Conservation (phyloP, 225 moss, liverwort and hornwort genomes). For the Anthoceros angustus region DNA sequence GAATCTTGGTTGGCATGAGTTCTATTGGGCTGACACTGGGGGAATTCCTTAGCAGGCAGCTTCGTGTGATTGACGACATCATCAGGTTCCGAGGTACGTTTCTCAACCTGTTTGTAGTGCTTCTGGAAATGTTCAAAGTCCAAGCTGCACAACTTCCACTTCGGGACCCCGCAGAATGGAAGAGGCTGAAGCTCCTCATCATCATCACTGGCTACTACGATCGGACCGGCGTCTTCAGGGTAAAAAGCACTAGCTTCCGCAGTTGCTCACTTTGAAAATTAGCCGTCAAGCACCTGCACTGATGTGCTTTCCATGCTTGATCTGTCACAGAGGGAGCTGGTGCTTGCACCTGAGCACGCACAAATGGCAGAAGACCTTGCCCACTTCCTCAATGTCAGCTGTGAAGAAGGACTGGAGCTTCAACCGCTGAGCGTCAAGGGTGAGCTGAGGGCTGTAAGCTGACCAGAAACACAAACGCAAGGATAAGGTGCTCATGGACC, state of each 20-base stretch:
- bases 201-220: constrained; percentile 21
- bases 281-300: neutral
- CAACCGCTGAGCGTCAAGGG: constrained; percentile 10
- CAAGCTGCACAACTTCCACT: neutral
- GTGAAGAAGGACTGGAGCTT: constrained; percentile 9
- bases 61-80: constrained; percentile 10
- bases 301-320: too few relatives aligned
- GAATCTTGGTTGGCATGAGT: constrained; percentile 12
- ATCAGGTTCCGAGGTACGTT: constrained; percentile 11
- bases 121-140: neutral
- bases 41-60: constrained; percentile 8
- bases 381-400: constrained; percentile 10
- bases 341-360: constrained; percentile 6
- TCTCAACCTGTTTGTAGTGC: neutral
- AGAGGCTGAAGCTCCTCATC: constrained; percentile 10
- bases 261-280: neutral
- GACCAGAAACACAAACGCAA: neutral
- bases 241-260: neutral
- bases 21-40: constrained; percentile 12
- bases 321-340: constrained; percentile 15
- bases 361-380: constrained; percentile 7
- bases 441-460: neutral
- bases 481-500: neutral
- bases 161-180: constrained; percentile 5
- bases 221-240: constrained; percentile 9